These are phyloP conservation scores for Naganishia sp. DNA, from an alignment of 1,284 basidiomycete genomes.

Conservation along the genomic window DNA sequence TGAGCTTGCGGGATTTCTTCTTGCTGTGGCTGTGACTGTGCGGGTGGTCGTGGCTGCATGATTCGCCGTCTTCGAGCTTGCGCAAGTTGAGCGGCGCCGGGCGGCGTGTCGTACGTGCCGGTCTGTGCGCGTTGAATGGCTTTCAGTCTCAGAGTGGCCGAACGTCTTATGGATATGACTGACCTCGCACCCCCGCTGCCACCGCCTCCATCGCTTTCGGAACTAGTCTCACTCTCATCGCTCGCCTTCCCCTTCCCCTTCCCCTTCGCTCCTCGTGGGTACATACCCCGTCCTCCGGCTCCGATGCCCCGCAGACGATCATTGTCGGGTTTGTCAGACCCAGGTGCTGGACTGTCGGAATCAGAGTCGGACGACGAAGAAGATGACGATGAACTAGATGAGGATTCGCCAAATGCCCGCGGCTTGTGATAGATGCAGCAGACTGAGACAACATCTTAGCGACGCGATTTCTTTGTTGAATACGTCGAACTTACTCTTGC, in stretches of 20 bases:
- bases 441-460: constrained; percentile 41
- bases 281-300: constrained; percentile 15
- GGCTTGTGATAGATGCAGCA: constrained; percentile 59
- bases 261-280: constrained; percentile 8
- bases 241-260: constrained; percentile 21
- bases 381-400: constrained; percentile 45
- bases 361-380: constrained; percentile 46
- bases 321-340: constrained; percentile 23
- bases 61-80: constrained; percentile 14
- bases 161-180: constrained; percentile 6
- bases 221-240: constrained; percentile 34
- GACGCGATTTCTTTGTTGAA: background rate
- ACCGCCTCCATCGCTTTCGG: constrained; percentile 45
- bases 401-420: constrained; percentile 53
- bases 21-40: constrained; percentile 1
- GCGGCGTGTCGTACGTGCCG: constrained; percentile 3
- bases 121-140: background rate
- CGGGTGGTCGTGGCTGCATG: constrained; percentile 34
- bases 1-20: constrained; percentile 13
- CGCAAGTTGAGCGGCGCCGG: constrained; percentile 38
- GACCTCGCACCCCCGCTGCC: constrained; percentile 44
- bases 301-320: constrained; percentile 15
- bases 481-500: constrained; percentile 52
- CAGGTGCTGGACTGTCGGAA: constrained; percentile 30
- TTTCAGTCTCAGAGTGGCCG: background rate